Conservation (phyloP, 805 yeast genomes). For the Candida tibetensis region DNA sequence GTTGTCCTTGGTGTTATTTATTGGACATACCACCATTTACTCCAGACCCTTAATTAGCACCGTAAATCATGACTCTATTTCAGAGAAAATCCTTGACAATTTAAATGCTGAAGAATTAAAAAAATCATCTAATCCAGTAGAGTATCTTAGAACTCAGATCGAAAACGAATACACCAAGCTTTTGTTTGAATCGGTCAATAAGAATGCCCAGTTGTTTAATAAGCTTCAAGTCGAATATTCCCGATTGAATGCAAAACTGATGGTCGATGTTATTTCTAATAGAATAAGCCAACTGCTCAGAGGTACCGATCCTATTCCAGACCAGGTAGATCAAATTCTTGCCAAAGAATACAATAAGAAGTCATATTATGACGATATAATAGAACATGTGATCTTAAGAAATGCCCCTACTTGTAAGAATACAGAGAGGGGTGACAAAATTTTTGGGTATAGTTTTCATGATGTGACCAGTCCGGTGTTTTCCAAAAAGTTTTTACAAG, state of each 20-base stretch:
- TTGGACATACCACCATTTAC: neutral
- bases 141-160: conserved; percentile 4
- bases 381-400: conserved; percentile 8
- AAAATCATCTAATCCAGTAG: conserved; percentile 6
- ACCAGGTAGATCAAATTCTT: conserved; percentile 5
- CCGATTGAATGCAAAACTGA: neutral
- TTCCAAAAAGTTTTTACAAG: conserved; percentile 6
- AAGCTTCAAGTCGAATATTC: conserved; percentile 3
- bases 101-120: neutral
- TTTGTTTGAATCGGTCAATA: conserved; percentile 6
- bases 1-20: neutral
- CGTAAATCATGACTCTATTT: neutral
- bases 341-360: conserved; percentile 6
- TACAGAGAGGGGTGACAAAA: conserved; percentile 1
- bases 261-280: neutral
- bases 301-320: neutral
- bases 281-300: neutral
- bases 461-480: conserved; percentile 10
- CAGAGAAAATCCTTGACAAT: neutral
- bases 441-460: conserved; percentile 8
- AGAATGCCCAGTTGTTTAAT: conserved; percentile 1
- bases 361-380: conserved; percentile 8
- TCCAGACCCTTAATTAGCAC: neutral
- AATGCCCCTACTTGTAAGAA: conserved; percentile 6
- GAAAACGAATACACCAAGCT: conserved; percentile 6